phyloP scores from a whole-genome alignment of 2,329 filamentous ascomycete genomes.

The Pseudogymnoascus sp. region DNA sequence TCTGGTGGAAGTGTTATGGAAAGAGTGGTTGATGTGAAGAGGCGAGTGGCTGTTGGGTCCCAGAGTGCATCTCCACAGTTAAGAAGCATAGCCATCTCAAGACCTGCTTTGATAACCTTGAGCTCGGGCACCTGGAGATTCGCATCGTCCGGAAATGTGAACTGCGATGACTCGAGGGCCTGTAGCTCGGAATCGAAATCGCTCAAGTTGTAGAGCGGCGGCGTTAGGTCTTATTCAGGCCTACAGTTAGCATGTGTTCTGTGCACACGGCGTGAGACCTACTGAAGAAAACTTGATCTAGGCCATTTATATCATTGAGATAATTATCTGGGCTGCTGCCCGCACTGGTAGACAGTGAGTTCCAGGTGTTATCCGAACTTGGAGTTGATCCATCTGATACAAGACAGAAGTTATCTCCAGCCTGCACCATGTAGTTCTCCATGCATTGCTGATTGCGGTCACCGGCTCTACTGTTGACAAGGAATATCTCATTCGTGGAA shows the following conservation, averaged over 20 bases:
- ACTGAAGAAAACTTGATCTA: slow-evolving; percentile 11
- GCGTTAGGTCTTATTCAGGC: neutral
- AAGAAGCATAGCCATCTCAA: slow-evolving; percentile 16
- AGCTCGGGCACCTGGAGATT: slow-evolving; percentile 1
- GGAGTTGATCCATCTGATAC: slow-evolving; percentile 11
- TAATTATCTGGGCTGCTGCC: slow-evolving; percentile 7
- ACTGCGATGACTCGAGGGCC: slow-evolving; percentile 19
- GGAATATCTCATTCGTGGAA: slow-evolving; percentile 7
- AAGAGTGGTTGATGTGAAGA: slow-evolving; percentile 14
- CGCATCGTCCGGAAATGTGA: slow-evolving; percentile 15
- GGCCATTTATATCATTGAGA: slow-evolving; percentile 1
- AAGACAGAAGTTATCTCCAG: slow-evolving; percentile 2
- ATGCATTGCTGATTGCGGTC: slow-evolving; percentile 2
- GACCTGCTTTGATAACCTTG: slow-evolving; percentile 12
- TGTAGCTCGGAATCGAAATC: slow-evolving; percentile 16
- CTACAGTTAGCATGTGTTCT: neutral
- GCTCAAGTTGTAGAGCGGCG: neutral
- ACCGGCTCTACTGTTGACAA: neutral
- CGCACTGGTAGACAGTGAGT: neutral
- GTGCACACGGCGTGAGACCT: slow-evolving; percentile 1
- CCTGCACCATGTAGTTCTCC: neutral
- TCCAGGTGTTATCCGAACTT: slow-evolving; percentile 12
- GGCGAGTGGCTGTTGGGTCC: slow-evolving; percentile 16
- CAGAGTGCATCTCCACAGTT: slow-evolving; percentile 14
- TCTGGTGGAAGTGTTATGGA: slow-evolving; percentile 15